Evolutionary conservation across 1,284 basidiomycete genomes (phyloP), one percentile per base, ranked within the genome.

Genomic region (Trichosporon ovoides): DNA sequence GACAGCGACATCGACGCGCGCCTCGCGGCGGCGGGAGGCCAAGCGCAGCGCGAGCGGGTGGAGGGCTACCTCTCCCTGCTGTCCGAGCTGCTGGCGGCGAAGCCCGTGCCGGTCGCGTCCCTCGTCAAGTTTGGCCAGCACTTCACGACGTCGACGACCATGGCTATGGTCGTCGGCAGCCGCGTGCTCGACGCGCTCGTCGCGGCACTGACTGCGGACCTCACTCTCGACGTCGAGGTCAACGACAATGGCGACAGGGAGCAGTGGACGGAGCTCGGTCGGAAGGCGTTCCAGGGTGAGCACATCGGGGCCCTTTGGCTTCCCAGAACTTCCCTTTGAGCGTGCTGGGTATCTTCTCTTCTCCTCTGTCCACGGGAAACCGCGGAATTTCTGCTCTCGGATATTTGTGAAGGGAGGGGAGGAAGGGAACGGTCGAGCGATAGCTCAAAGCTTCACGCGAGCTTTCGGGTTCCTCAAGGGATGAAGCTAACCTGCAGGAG

Each of bases 11-110:
- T 62, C 16, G 22, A 34, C 18, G 31, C 52, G 14, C 52, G 52
- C 36, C 60, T 62, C 16, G 48, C 37, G 31, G 33, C 58, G 5
- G 55, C 55, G 13, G 56, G 54, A 0, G 37, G 48, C 31, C 61
- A 62, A 14, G 52, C 58, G 63, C 89, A 91, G 77, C 91, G 89
- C 69, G 89, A 92, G 75, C 89, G 89, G 70, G 86, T 83, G 0
- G 81, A 84, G n/a, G 87, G 86, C 3, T 93, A 88, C 70, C 70
- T 77, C 52, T 38, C 66, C 18, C 68, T 78, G 24, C 69, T 80
- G 48, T 51, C 62, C 1, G 36, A 58, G 7, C 70, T 78, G 9
- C 66, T 78, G 34, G 54, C 63, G 10, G 46, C 66, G 9, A 37
- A 81, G 83, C 53, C 80, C 81, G 11, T 80, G 85, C 38, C 82